These are phyloP conservation scores for Neurospora intermedia DNA, from an alignment of 495 filamentous ascomycete species.

Conservation along the genomic window DNA sequence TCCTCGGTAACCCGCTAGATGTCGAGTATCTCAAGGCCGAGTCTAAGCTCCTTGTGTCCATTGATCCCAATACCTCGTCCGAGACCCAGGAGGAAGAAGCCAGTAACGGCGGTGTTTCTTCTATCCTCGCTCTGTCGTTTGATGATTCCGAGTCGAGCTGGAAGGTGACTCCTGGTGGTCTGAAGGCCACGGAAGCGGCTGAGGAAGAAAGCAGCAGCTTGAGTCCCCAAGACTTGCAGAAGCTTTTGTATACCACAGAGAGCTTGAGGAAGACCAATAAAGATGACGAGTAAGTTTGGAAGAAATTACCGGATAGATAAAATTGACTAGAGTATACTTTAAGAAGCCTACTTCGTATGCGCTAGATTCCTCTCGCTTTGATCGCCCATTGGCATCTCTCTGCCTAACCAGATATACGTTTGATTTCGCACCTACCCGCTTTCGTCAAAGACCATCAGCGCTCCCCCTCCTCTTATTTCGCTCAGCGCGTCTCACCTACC, in stretches of 20 bases:
- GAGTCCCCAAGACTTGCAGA: conserved; percentile 34
- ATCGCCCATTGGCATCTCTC: neutral
- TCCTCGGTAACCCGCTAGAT: conserved; percentile 54
- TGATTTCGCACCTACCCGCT: neutral
- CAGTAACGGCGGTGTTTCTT: conserved; percentile 4
- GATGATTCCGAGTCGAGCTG: conserved; percentile 8
- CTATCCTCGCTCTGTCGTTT: conserved; percentile 6
- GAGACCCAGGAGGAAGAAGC: conserved; percentile 8
- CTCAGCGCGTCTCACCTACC: neutral
- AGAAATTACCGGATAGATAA: neutral
- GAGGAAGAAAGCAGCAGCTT: conserved; percentile 20
- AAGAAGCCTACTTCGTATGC: neutral
- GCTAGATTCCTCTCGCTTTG: neutral
- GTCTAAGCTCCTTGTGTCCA: conserved; percentile 38
- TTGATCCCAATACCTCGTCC: conserved; percentile 38
- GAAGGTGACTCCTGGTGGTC: neutral
- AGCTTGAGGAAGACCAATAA: conserved; percentile 50
- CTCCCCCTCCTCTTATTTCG: neutral
- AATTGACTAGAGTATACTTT: neutral
- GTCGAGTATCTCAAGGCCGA: conserved; percentile 22
- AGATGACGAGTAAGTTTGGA: conserved; percentile 16
- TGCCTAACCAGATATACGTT: neutral
- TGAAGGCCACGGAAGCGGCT: conserved; percentile 4
- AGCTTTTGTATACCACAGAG: conserved; percentile 58
- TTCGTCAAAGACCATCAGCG: neutral